Base-by-base conservation (phyloP, 257 asterid species). In the Penstemon newberryi region DNA sequence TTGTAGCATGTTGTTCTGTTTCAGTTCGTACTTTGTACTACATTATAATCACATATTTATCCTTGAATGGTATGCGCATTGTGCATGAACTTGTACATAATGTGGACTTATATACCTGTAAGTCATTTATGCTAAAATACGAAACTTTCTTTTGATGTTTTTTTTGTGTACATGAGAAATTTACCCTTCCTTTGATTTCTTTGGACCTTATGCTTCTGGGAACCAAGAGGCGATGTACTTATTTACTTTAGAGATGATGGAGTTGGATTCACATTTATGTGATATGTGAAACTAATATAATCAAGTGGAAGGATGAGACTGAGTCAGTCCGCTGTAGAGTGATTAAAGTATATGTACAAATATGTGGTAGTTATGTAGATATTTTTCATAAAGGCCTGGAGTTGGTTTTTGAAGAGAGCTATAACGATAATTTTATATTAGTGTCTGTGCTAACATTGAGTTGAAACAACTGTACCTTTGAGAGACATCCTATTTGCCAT, bases 1-100 rank as follows among this genome's bases (percentile, higher is more conserved):
- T 56, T 70, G 56, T 62, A 72, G 70, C 63, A 63, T 50, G 53
- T 71, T 61, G 58, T 73, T 66, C 13, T 63, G 64, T 62, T 67
- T 67, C 70, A 67, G 5, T 55, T 65, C 45, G 65, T 53, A 54
- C 54, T 25, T 66, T 10, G 7, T 4, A 5, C 52, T 53, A 13
- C n/a, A 64, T 44, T 36, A 10, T 65, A 51, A n/a, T 65, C 37
- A 36, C 43, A 7, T 11, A 8, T 63, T 60, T 38, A 73, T 12
- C 2, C 59, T 54, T 46, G 49, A 47, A 15, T 49, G 69, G n/a
- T 67, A 50, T 56, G 52, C 62, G 58, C 56, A 9, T 58, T 25
- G 33, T 25, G n/a, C 8, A 15, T 10, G 54, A 49, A 49, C 70
- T 70, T 50, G 42, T 67, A 72, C 60, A 71, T 56, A 51, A 53